These are phyloP conservation scores for Conticribra guillardii DNA, from an alignment of 108 stramenopile species.

Conservation along the genomic window DNA sequence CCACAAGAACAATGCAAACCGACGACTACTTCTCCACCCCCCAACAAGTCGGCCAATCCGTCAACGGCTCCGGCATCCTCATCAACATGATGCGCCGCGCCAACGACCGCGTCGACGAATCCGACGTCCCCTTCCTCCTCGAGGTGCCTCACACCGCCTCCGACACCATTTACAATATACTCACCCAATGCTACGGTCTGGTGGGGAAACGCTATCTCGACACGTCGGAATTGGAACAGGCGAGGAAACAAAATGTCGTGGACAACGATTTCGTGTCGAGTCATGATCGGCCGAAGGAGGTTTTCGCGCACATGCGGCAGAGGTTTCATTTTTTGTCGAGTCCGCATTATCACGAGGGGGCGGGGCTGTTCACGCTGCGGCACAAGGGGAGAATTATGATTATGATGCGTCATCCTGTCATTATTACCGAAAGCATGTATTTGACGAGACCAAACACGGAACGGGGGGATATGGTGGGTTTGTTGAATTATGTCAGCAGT, in stretches of 20 bases:
- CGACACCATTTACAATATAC: conserved; percentile 35
- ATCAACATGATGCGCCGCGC: conserved; percentile 36
- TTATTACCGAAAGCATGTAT: conserved; percentile 20
- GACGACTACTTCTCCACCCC: neutral
- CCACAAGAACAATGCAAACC: neutral
- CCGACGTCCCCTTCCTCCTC: conserved; percentile 37
- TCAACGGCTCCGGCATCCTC: conserved; percentile 2
- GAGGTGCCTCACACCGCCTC: conserved; percentile 20
- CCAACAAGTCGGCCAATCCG: conserved; percentile 1
- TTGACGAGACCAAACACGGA: conserved; percentile 5
- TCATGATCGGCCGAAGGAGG: conserved; percentile 21
- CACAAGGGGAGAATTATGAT: conserved; percentile 37
- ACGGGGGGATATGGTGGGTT: conserved; percentile 22
- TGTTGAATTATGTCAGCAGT: conserved; percentile 23
- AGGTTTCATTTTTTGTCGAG: conserved; percentile 38
- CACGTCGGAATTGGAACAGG: conserved; percentile 4
- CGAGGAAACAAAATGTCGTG: conserved; percentile 9
- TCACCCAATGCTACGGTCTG: conserved; percentile 41
- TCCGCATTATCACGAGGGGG: conserved; percentile 43
- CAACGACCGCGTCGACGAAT: conserved; percentile 23
- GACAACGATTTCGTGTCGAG: conserved; percentile 15
- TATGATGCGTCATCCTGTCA: conserved; percentile 35
- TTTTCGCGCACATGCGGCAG: neutral
- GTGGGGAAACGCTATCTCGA: conserved; percentile 8
- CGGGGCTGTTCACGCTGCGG: conserved; percentile 18